phyloP scores from a whole-genome alignment of 2,329 filamentous ascomycete genomes.

The Xylaria sp. region DNA sequence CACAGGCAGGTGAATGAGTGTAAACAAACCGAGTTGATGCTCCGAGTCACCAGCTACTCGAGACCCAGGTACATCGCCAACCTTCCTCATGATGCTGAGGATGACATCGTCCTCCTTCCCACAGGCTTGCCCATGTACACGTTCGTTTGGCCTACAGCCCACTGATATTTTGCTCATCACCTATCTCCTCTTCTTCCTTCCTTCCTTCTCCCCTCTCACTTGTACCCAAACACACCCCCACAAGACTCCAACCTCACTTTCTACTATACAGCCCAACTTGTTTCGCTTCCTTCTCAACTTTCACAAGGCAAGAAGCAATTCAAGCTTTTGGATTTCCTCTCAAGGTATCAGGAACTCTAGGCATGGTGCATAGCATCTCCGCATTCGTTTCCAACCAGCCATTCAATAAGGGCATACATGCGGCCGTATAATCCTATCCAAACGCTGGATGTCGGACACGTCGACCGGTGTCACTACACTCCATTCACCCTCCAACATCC shows the following conservation, averaged over 20 bases:
- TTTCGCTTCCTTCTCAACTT: not conserved
- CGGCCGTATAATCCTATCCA: slow-evolving; percentile 14
- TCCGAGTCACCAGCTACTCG: not conserved
- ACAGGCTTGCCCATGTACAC: no score
- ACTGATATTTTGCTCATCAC: not conserved
- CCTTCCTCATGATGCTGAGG: no score
- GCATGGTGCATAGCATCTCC: not conserved
- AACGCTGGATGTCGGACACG: slow-evolving; percentile 13
- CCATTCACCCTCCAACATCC: not conserved
- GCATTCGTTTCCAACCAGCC: not conserved
- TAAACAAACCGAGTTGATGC: not conserved
- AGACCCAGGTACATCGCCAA: not conserved
- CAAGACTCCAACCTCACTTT: not conserved
- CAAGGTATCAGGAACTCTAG: not conserved
- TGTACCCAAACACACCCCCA: not conserved
- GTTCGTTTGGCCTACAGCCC: no score
- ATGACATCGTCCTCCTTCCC: no score
- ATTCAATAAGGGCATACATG: slow-evolving; percentile 5
- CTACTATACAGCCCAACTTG: not conserved
- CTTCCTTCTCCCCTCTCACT: not conserved
- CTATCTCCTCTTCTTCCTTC: not conserved
- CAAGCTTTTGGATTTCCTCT: not conserved
- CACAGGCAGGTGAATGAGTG: not conserved
- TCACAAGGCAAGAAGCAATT: not conserved
- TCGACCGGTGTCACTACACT: slow-evolving; percentile 13